Percentiles rank a stretch among this genome's conserved stretches.
Evolutionary conservation across 768 basidiomycete species (phyloP).

Genomic region (Suillus luteus): DNA sequence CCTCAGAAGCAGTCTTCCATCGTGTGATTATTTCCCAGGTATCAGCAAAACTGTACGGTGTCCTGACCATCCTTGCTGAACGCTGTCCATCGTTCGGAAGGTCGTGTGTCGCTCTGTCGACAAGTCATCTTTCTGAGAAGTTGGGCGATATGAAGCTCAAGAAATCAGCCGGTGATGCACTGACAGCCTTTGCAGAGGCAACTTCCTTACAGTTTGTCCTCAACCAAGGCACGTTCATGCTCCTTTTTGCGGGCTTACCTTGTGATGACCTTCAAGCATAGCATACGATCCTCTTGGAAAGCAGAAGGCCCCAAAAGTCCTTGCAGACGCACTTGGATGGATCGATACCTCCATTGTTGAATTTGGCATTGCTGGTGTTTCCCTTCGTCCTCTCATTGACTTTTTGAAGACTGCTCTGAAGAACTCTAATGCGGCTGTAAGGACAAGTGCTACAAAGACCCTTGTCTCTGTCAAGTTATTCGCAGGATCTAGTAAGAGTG

Average conservation of each 20-base stretch:
- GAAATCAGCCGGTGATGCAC: constrained; percentile 90
- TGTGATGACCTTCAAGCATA: constrained; percentile 35
- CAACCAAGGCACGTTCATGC: constrained; percentile 67
- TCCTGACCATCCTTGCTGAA: constrained; percentile 73
- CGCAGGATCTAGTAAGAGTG: constrained; percentile 76
- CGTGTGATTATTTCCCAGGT: constrained; percentile 54
- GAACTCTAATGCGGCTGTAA: constrained; percentile 92
- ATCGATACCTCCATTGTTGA: constrained; percentile 83
- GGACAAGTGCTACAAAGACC: constrained; percentile 91
- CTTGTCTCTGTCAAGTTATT: constrained; percentile 91
- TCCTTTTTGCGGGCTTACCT: constrained; percentile 11
- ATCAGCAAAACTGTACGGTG: constrained; percentile 83
- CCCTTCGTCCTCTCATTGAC: constrained; percentile 82
- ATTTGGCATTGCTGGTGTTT: constrained; percentile 88
- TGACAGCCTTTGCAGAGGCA: constrained; percentile 85
- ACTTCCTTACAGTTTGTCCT: constrained; percentile 94
- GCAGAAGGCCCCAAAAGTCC: constrained; percentile 96
- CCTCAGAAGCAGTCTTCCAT: background rate
- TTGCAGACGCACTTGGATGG: constrained; percentile 90
- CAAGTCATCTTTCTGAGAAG: constrained; percentile 88
- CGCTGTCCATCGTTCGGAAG: constrained; percentile 81
- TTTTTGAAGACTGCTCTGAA: constrained; percentile 85
- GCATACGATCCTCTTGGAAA: constrained; percentile 93
- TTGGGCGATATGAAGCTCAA: constrained; percentile 95
- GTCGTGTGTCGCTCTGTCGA: constrained; percentile 79